Percentiles rank a stretch among this genome's conserved stretches.
phyloP scores from a whole-genome alignment of 768 basidiomycete species.

The Russula brevipes region DNA sequence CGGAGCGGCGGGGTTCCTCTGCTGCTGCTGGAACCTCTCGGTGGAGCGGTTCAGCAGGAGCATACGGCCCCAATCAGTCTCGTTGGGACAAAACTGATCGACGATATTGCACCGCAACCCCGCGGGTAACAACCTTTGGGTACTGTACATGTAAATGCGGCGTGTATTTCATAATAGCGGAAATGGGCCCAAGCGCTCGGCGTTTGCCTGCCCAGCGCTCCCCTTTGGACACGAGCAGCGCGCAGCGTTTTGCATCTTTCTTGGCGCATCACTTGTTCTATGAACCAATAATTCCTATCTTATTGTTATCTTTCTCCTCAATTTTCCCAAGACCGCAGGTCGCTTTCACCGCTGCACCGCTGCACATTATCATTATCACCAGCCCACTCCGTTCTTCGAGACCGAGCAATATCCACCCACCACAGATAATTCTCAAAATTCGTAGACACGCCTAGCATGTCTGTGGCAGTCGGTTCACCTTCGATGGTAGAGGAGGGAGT shows the following conservation, averaged over 20 bases:
- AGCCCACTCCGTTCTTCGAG: neutral
- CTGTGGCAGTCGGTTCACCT: neutral
- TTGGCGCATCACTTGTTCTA: neutral
- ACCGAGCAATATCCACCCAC: neutral
- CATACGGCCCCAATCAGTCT: no score
- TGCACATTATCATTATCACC: neutral
- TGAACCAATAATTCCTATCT: constrained; percentile 10
- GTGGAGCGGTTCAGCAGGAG: neutral
- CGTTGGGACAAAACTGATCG: no score
- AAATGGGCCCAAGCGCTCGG: neutral
- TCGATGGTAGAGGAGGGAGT: constrained; percentile 29
- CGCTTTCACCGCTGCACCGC: neutral
- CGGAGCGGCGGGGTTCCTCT: no score
- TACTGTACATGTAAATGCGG: no score
- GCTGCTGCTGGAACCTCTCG: no score
- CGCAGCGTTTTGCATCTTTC: neutral
- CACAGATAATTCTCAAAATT: neutral
- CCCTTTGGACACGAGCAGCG: no score
- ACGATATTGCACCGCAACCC: no score
- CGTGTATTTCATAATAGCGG: no score
- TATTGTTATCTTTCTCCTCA: neutral
- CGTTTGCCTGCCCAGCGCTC: neutral
- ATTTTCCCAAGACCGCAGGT: neutral
- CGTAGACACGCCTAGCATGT: constrained; percentile 7
- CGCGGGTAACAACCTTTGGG: no score